Evolutionary conservation across 345 rosid genomes (phyloP), one percentile per base, ranked within the genome.

Genomic region (Citrus reticulata): DNA sequence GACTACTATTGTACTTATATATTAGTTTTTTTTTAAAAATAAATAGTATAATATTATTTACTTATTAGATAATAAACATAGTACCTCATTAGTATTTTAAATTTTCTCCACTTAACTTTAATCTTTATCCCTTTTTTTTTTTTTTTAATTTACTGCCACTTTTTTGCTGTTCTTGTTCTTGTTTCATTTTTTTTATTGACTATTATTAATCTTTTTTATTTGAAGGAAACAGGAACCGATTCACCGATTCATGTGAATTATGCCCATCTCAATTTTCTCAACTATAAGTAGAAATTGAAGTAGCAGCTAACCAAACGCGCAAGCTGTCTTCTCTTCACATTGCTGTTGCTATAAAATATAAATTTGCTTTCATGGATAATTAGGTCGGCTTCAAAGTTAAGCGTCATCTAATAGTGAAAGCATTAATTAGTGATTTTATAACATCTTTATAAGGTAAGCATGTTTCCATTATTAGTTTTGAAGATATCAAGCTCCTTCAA

Each of bases 371-470:
- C 14, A 13, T 13, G 17, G 72, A 5, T 70, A 30, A 74, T 62
- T 78, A 74, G 80, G 60, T 68, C 78, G 46, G 67, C 75, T 11
- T 71, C 68, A 66, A 70, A 61, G 80, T 60, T 75, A 76, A 59
- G 70, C 76, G 71, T 54, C 68, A 49, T 34, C 27, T 46, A 73
- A 73, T 24, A 72, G 78, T 61, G 37, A 61, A 60, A 29, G 58
- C 39, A 40, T 24, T 27, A 5, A 40, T 24, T 27, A 9, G 34
- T 30, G 30, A 32, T 7, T 34, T 30, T 24, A 42, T 35, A 10
- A 22, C 64, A 46, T 5, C n/a, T 22, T 66, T 19, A 14, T 4
- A 76, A 68, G 29, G 37, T 22, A 34, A 67, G 35, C 25, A 4
- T 13, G 67, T 34, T 66, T 6, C 79, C 25, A 67, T 67, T 37